Base-by-base conservation (phyloP, 2,329 filamentous ascomycete genomes). In the Onygenales sp. region DNA sequence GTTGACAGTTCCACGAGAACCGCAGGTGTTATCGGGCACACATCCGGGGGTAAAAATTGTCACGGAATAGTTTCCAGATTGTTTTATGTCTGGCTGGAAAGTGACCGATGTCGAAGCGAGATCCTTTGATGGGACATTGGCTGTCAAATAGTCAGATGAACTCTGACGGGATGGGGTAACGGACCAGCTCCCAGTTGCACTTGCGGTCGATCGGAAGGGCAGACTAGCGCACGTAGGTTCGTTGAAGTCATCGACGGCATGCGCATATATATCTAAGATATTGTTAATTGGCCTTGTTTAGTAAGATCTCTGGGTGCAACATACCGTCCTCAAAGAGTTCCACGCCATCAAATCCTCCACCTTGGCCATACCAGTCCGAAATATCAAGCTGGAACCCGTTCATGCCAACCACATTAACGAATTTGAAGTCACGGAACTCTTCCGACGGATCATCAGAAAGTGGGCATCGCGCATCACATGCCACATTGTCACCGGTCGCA, bases 1-100 rank as follows among this genome's bases (percentile, higher is more conserved):
- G 60, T 90, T 90, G 54, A 96, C 85, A 62, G 83, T 81, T 13
- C 92, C 93, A 63, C 93, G 84, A 11, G 78, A 83, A 14, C 67
- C 67, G 67, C 94, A 98, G 2, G 85, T 86, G 51, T 78, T 78
- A 65, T 96, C 92, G 60, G 88, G 83, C 32, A 82, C 71, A 67
- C 94, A 98, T 17, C 93, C 93, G 13, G 93, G 93, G 0, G 93
- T 98, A 70, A 91, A 98, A 56, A 98, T 74, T 55, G 87, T 88
- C 62, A 98, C 83, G 0, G 87, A 86, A 69, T 98, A 98, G 64
- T 95, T 92, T 49, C 93, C 94, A 1, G 89, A 87, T 65, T 95
- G 85, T 59, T 83, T 83, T 59, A 98, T 86, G 65, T 95, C 85
- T 1, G 94, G 93, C 51, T 79, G 74, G 67, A 95, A 95, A 2